Conservation (phyloP, 116 monocot species). For the Dioscorea cayenensis region DNA sequence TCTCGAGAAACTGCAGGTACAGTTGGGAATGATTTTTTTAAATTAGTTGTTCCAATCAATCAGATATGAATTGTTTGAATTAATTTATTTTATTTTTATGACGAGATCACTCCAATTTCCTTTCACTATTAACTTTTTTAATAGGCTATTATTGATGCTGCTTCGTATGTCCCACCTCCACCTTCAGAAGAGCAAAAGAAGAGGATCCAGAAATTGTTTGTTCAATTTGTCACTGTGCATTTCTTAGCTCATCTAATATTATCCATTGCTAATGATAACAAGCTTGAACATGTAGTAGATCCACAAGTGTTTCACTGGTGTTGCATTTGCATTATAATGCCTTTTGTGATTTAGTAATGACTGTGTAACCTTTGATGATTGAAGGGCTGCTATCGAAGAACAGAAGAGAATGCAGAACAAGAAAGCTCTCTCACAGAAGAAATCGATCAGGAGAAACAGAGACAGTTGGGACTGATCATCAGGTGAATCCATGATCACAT, state of each 20-base stretch:
- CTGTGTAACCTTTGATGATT: conserved; percentile 3
- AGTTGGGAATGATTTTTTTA: background rate
- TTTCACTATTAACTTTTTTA: background rate
- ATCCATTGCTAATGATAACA: too few species aligned
- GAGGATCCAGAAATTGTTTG: conserved; percentile 84
- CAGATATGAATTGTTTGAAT: background rate
- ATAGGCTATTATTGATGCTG: conserved; percentile 89
- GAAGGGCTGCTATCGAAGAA: conserved; percentile 76
- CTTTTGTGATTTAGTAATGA: background rate
- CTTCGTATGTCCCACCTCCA: conserved; percentile 92
- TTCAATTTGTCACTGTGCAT: background rate
- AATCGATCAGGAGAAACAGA: conserved; percentile 72
- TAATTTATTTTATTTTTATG: background rate
- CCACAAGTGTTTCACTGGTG: too few species aligned
- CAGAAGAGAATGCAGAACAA: conserved; percentile 82
- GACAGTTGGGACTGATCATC: conserved; percentile 70
- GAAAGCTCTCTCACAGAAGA: conserved; percentile 83
- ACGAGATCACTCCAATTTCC: background rate
- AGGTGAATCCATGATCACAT: conserved; percentile 11
- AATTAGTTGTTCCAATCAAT: background rate
- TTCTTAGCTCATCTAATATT: background rate
- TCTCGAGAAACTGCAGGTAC: conserved; percentile 84
- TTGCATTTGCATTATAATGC: too few species aligned
- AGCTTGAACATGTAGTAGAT: too few species aligned
- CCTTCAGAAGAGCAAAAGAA: conserved; percentile 98